Conservation (phyloP, 2,329 filamentous ascomycete species). For the Apiospora kogelbergensis region DNA sequence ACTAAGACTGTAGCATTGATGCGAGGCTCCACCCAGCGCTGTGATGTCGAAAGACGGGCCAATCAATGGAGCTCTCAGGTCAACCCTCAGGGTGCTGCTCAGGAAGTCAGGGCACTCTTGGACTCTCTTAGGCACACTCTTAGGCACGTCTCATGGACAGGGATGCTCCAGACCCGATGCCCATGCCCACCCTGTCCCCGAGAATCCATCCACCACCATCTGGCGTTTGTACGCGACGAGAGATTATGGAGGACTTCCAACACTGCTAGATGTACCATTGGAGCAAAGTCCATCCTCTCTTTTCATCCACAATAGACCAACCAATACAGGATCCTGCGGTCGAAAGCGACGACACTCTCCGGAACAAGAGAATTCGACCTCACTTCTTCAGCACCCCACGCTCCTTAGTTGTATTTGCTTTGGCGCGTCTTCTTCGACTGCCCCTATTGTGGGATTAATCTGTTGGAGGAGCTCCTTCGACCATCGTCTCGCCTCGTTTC, state of each 20-base stretch:
- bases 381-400: background rate
- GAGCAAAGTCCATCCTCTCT: background rate
- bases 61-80: background rate
- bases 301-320: background rate
- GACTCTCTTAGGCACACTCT: no score
- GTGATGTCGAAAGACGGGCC: background rate
- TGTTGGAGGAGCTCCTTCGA: background rate
- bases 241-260: background rate
- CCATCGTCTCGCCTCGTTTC: background rate
- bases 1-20: background rate
- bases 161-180: background rate
- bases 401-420: background rate
- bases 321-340: background rate
- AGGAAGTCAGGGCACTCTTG: background rate
- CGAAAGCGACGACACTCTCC: constrained; percentile 3
- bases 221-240: constrained; percentile 8
- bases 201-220: background rate
- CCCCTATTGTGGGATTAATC: constrained; percentile 5
- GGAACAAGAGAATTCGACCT: background rate
- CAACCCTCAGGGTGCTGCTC: no score
- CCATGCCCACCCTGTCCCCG: background rate
- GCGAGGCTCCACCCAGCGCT: background rate
- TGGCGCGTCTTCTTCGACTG: constrained; percentile 2
- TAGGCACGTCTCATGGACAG: background rate
- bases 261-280: background rate